Conservation (phyloP, 352 stramenopile genomes). For the Paralagenidium karlingii region DNA sequence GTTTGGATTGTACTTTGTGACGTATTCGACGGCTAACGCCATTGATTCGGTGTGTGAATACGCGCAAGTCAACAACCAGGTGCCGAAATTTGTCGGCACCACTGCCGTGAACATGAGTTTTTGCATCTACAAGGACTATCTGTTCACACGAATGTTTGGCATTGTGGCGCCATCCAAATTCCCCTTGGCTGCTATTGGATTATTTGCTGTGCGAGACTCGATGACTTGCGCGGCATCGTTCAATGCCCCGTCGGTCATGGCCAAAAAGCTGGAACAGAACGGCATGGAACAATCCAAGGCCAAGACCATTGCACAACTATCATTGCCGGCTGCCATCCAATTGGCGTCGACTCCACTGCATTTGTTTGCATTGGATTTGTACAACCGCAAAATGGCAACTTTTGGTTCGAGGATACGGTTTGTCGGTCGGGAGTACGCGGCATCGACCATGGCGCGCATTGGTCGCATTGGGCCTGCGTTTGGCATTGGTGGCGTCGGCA, state of each 20-base stretch:
- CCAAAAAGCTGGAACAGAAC: slow-evolving; percentile 46
- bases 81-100: slow-evolving; percentile 83
- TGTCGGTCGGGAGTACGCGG: slow-evolving; percentile 71
- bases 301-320: slow-evolving; percentile 56
- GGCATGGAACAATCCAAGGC: slow-evolving; percentile 36
- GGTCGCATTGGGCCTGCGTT: slow-evolving; percentile 84
- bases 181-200: slow-evolving; percentile 55
- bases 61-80: slow-evolving; percentile 50
- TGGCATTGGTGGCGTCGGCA: slow-evolving; percentile 81
- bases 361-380: slow-evolving; percentile 79
- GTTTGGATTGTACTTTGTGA: slow-evolving; percentile 83
- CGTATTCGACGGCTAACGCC: slow-evolving; percentile 80
- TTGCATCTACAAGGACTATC: slow-evolving; percentile 85
- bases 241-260: slow-evolving; percentile 68
- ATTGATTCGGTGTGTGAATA: slow-evolving; percentile 81
- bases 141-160: slow-evolving; percentile 88
- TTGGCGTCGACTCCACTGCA: slow-evolving; percentile 84
- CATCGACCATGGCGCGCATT: slow-evolving; percentile 73
- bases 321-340: slow-evolving; percentile 75
- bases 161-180: slow-evolving; percentile 67
- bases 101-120: slow-evolving; percentile 86
- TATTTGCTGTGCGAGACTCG: slow-evolving; percentile 83
- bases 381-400: slow-evolving; percentile 56
- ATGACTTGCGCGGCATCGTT: slow-evolving; percentile 82
- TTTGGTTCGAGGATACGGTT: slow-evolving; percentile 29